phyloP scores from a whole-genome alignment of 2,329 filamentous ascomycete species.

The Hymenoscyphus infarciens region DNA sequence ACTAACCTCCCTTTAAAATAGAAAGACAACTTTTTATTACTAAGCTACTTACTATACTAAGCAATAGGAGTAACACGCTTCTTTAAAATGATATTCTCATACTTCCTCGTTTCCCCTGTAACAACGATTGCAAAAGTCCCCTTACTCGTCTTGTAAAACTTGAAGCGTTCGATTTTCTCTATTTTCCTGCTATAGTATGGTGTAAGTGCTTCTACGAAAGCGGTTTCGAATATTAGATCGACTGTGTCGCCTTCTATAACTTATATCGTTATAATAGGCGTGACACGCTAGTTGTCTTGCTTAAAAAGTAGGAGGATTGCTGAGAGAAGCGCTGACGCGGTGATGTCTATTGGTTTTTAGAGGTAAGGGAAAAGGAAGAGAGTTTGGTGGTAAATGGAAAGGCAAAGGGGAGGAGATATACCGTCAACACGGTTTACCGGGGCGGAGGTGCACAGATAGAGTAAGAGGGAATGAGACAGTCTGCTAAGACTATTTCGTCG shows the following conservation, averaged over 20 bases:
- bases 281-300: background rate
- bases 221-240: background rate
- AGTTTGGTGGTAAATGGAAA: background rate
- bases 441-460: background rate
- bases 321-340: background rate
- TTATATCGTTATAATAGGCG: background rate
- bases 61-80: background rate
- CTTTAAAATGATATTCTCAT: constrained; percentile 4
- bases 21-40: too few relatives aligned
- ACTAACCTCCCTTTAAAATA: too few relatives aligned
- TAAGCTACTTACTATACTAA: too few relatives aligned
- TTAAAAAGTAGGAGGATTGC: background rate
- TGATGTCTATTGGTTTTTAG: too few relatives aligned
- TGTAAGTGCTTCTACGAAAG: background rate
- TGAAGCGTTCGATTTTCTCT: background rate
- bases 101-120: background rate
- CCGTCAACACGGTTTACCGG: background rate
- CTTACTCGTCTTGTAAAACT: background rate
- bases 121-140: background rate
- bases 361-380: background rate
- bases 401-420: background rate
- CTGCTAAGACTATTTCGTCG: constrained; percentile 1
- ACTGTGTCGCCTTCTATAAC: background rate
- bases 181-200: background rate
- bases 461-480: background rate